phyloP scores from a whole-genome alignment of 129 eudicot genomes.

The Tagetes patula region DNA sequence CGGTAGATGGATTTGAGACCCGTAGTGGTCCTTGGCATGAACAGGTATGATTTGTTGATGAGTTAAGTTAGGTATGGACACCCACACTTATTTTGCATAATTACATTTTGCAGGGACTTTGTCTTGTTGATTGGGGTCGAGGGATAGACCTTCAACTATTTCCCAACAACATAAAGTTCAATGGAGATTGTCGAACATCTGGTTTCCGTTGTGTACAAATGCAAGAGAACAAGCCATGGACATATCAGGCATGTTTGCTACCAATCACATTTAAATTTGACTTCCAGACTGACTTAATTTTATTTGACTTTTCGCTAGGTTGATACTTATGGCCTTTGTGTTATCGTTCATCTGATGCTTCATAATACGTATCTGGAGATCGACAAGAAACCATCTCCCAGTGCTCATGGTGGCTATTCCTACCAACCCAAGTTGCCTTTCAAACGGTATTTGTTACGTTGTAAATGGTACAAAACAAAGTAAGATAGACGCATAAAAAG shows the following conservation, averaged over 20 bases:
- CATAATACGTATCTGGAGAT: slow-evolving; percentile 83
- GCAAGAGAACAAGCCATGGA: slow-evolving; percentile 97
- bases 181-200: slow-evolving; percentile 88
- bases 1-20: slow-evolving; percentile 53
- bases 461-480: not conserved
- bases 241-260: slow-evolving; percentile 57
- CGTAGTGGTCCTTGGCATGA: slow-evolving; percentile 80
- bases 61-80: not conserved
- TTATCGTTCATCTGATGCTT: slow-evolving; percentile 90
- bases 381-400: slow-evolving; percentile 52
- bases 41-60: slow-evolving; percentile 48
- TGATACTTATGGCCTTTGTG: slow-evolving; percentile 85
- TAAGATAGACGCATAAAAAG: not conserved
- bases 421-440: slow-evolving; percentile 69
- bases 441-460: slow-evolving; percentile 50
- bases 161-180: slow-evolving; percentile 62
- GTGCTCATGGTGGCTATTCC: slow-evolving; percentile 43
- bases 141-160: slow-evolving; percentile 81
- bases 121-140: slow-evolving; percentile 99
- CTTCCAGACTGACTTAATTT: slow-evolving; percentile 6
- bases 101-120: slow-evolving; percentile 67
- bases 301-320: slow-evolving; percentile 20
- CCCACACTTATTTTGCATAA: not conserved
- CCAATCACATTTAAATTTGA: not conserved
- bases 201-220: slow-evolving; percentile 89